Conservation (phyloP, 768 basidiomycete genomes). For the Agaricus blazei region DNA sequence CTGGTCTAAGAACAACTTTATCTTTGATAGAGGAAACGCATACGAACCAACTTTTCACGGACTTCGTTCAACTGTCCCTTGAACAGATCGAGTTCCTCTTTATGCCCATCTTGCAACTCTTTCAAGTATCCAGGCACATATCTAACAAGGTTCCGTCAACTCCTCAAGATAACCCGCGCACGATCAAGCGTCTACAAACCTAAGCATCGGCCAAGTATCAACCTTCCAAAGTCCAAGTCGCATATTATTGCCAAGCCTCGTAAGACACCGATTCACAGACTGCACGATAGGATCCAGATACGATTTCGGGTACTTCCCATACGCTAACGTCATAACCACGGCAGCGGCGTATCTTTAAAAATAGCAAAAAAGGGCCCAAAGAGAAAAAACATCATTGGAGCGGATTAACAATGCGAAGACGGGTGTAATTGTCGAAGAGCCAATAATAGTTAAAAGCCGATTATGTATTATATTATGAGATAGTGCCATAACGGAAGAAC, state of each 20-base stretch:
- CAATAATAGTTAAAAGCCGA: background rate
- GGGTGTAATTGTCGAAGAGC: background rate
- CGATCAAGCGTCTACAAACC: conserved; percentile 15
- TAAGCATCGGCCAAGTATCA: conserved; percentile 41
- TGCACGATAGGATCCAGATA: conserved; percentile 42
- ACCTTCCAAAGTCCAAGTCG: conserved; percentile 42
- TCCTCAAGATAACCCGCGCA: background rate
- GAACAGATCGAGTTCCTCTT: conserved; percentile 52
- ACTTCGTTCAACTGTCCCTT: conserved; percentile 46
- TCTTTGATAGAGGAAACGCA: background rate
- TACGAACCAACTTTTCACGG: conserved; percentile 35
- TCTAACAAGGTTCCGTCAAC: conserved; percentile 15
- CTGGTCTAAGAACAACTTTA: too few species aligned
- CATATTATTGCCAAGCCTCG: conserved; percentile 38
- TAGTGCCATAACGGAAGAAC: background rate
- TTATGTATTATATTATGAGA: background rate
- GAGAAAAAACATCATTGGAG: background rate
- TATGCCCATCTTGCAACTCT: conserved; percentile 51
- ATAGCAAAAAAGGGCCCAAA: background rate
- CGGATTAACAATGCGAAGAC: background rate
- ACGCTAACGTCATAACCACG: conserved; percentile 47
- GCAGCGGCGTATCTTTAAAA: conserved; percentile 39
- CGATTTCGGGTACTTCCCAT: conserved; percentile 36
- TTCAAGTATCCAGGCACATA: conserved; percentile 59
- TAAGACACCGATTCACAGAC: conserved; percentile 42